Base-by-base conservation (phyloP, 2,329 filamentous ascomycete species). In the Sclerotinia glacialis region DNA sequence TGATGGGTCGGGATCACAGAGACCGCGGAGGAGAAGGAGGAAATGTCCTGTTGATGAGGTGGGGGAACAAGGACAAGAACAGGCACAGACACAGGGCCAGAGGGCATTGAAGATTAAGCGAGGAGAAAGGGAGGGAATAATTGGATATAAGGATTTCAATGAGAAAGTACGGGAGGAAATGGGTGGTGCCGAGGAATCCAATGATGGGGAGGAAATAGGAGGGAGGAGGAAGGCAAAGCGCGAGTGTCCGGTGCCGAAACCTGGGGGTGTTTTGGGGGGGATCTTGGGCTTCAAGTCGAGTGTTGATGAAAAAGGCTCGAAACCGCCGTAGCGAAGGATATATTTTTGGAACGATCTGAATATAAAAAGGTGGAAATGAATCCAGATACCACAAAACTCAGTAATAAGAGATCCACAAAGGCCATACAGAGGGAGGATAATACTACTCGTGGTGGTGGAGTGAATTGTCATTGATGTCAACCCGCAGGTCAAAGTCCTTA, bases 161-260 rank as follows among this genome's bases (percentile, higher is more conserved):
- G 67, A 62, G 49, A 44, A 65, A 53, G 63, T 56, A 18, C 42
- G 72, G 76, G 78, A 72, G 77, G 76, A 69, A 73, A 71, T 81
- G 80, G 64, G 75, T 34, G 53, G 42, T 26, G 28, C 11, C n/a
- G n/a, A 47, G n/a, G 44, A 56, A 44, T n/a, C n/a, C 1, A 58
- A 62, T 11, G 37, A 47, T 55, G 42, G 8, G 26, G 65, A 66
- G 42, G 52, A 47, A 50, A n/a, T 58, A 42, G 50, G 34, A 18
- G 64, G 42, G 31, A 40, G 58, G 31, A 40, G 49, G 23, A 49
- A 34, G 4, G 6, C 79, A 55, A 83, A 83, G 75, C 85, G 92
- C 74, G 92, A 96, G 76, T 99, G 95, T 76, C 95, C 95, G 0
- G 88, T 99, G 16, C 95, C 95, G 6, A 97, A 97, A 78, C 94